phyloP scores from a whole-genome alignment of 2,329 filamentous ascomycete species.

The Colletotrichum filicis region DNA sequence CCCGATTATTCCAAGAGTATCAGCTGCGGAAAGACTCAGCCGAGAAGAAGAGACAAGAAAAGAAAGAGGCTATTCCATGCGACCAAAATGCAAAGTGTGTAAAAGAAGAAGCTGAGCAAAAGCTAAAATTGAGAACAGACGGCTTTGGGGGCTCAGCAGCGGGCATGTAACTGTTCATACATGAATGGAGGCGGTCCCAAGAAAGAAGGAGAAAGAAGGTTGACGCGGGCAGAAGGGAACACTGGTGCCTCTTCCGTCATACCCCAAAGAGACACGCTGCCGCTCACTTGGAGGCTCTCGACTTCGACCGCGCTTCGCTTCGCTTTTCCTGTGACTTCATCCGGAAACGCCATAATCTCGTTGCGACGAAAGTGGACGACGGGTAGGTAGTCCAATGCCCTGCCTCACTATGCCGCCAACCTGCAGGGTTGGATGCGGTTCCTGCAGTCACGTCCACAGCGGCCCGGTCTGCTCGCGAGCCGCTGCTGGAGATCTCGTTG shows the following conservation, averaged over 20 bases:
- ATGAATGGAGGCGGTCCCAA: slow-evolving; percentile 21
- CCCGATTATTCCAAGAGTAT: slow-evolving; percentile 5
- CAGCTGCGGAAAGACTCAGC: slow-evolving; percentile 21
- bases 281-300: background rate
- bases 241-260: slow-evolving; percentile 24
- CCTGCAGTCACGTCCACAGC: slow-evolving; percentile 32
- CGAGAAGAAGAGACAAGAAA: slow-evolving; percentile 19
- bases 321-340: slow-evolving; percentile 19
- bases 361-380: slow-evolving; percentile 18
- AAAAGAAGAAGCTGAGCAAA: slow-evolving; percentile 30
- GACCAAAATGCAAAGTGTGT: slow-evolving; percentile 11
- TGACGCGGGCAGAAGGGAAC: slow-evolving; percentile 1
- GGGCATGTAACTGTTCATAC: slow-evolving; percentile 31
- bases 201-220: slow-evolving; percentile 6
- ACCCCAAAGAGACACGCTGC: background rate
- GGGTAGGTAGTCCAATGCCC: slow-evolving; percentile 22
- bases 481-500: slow-evolving; percentile 19
- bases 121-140: slow-evolving; percentile 3
- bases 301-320: slow-evolving; percentile 8
- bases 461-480: slow-evolving; percentile 29
- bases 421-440: slow-evolving; percentile 31
- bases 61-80: slow-evolving; percentile 26
- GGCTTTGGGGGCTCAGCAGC: slow-evolving; percentile 24
- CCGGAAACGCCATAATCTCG: slow-evolving; percentile 15
- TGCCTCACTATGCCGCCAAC: slow-evolving; percentile 33